Evolutionary conservation across 208 protist genomes (phyloP), one percentile per base, ranked within the genome.

Genomic region (Trichomonas vaginalis): DNA sequence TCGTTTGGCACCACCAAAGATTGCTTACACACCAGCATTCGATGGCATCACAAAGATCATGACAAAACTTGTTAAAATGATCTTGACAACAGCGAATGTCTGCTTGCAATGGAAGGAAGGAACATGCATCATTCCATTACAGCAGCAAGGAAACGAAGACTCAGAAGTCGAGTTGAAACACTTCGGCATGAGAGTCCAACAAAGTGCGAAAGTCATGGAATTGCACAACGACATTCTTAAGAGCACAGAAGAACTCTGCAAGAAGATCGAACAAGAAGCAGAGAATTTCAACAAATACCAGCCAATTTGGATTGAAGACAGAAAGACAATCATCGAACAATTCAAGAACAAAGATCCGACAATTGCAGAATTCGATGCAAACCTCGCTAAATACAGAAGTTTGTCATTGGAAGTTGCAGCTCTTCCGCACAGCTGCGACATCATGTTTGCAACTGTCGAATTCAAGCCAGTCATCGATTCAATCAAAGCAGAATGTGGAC

Each of bases 1-100:
- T 88, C 2, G 48, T 45, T 27, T 95, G 46, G 48, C 47, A 80
- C 96, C 96, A 95, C 96, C 96, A 35, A 92, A 96, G 9, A 95
- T 96, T 40, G 47, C 95, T n/a, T 96, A 95, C 35, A 27, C 48
- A 86, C 96, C 96, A 95, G 15, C 87, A 49, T 88, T 96, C 95
- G 83, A 86, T 21, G 37, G 32, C 2, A 96, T 96, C 27, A 48
- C 95, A 21, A 96, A 96, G 49, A 42, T 35, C 42, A 48, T 92
- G 42, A 51, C 40, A 51, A 92, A 92, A 32, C 27, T 92, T 10
- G 17, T 92, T 8, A 92, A 92, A 39, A 23, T 51, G 27, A 92
- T 92, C 15, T 47, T 92, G 8, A 39, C 86, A 51, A 92, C 86
- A 39, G 42, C 86, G 9, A 92, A 92, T 21, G 45, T 56, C 37